These are phyloP conservation scores for Pseudogymnoascus sp. DNA, from an alignment of 2,329 filamentous ascomycete genomes.

Conservation along the genomic window DNA sequence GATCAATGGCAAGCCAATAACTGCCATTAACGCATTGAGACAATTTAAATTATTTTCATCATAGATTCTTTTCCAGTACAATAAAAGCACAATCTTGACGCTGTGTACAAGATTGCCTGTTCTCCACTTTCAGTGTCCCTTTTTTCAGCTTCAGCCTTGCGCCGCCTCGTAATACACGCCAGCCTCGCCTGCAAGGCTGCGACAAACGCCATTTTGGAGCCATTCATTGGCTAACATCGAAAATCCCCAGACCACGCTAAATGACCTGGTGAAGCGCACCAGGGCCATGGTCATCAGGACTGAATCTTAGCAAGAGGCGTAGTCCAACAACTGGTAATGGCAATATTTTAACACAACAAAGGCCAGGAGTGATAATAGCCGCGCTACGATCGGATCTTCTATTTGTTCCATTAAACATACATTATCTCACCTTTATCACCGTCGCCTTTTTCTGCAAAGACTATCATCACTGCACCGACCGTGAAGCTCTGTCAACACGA, in stretches of 20 bases:
- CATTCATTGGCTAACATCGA: background rate
- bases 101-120: background rate
- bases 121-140: background rate
- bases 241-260: conserved; percentile 5
- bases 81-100: background rate
- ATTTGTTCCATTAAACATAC: background rate
- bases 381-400: conserved; percentile 1
- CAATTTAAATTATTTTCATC: background rate
- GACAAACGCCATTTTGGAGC: background rate
- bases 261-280: background rate
- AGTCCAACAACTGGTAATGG: background rate
- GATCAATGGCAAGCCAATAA: background rate
- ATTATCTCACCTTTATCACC: background rate
- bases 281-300: conserved; percentile 7
- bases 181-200: conserved; percentile 1
- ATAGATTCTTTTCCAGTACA: background rate
- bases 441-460: background rate
- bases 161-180: background rate
- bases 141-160: background rate
- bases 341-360: conserved; percentile 1
- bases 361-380: conserved; percentile 2
- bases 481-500: conserved; percentile 8
- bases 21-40: background rate
- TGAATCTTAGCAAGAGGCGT: conserved; percentile 5
- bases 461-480: background rate